These are phyloP conservation scores for Dichomitus squalens DNA, from an alignment of 1,284 basidiomycete species.

Conservation along the genomic window DNA sequence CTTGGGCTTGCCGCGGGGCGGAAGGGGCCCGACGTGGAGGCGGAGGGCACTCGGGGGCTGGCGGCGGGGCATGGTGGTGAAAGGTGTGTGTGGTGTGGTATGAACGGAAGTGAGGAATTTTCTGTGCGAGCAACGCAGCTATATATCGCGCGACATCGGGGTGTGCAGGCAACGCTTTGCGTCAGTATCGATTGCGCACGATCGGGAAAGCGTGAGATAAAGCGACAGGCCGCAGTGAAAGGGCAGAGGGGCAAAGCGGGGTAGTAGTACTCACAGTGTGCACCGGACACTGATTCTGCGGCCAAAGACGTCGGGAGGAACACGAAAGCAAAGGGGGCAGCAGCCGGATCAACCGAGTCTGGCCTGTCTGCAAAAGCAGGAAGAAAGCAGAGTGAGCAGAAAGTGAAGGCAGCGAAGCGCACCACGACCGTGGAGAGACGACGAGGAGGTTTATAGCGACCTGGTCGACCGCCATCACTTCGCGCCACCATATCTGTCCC, in stretches of 20 bases:
- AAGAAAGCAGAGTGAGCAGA: constrained; percentile 5
- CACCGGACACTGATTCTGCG: constrained; percentile 18
- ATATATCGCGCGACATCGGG: not conserved
- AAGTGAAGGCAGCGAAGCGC: constrained; percentile 18
- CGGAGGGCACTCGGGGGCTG: constrained; percentile 34
- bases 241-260: not conserved
- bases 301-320: constrained; percentile 10
- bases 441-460: constrained; percentile 14
- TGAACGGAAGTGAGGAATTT: not conserved
- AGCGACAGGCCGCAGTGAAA: not conserved
- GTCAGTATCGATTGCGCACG: not conserved
- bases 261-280: constrained; percentile 17
- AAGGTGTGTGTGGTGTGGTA: constrained; percentile 4
- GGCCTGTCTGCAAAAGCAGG: constrained; percentile 18
- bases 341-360: constrained; percentile 30
- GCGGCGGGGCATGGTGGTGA: constrained; percentile 28
- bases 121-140: constrained; percentile 14
- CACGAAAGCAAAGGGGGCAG: constrained; percentile 13
- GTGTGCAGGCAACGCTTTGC: not conserved
- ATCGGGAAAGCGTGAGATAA: not conserved
- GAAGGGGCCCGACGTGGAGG: constrained; percentile 33
- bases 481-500: not conserved
- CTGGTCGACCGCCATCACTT: constrained; percentile 12
- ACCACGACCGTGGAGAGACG: constrained; percentile 1
- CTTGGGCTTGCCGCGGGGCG: constrained; percentile 30